phyloP scores from a whole-genome alignment of 2,329 filamentous ascomycete genomes.

The Phialophora macrospora region DNA sequence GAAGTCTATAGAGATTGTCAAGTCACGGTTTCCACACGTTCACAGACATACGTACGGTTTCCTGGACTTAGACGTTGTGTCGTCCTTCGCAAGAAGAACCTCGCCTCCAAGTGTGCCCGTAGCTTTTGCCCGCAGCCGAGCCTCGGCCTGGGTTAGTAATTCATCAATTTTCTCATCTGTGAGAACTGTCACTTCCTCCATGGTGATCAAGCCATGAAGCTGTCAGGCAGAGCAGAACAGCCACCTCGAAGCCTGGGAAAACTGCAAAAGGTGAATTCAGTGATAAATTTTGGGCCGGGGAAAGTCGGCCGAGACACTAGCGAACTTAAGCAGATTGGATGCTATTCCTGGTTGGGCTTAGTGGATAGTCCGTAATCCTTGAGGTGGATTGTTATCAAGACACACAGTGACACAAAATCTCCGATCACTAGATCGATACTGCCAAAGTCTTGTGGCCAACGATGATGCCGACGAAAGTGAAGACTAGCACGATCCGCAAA shows the following conservation, averaged over 20 bases:
- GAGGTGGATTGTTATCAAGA: too few relatives aligned
- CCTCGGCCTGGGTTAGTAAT: constrained; percentile 67
- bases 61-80: constrained; percentile 15
- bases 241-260: background rate
- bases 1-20: constrained; percentile 28
- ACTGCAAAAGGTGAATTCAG: background rate
- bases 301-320: background rate
- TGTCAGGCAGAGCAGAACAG: background rate
- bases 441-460: too few relatives aligned
- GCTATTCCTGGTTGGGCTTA: background rate
- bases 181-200: constrained; percentile 29
- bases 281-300: background rate
- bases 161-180: constrained; percentile 66
- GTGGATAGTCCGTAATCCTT: too few relatives aligned
- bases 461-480: too few relatives aligned
- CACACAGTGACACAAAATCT: too few relatives aligned
- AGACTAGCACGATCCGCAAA: too few relatives aligned
- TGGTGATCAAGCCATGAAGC: background rate
- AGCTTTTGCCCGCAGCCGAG: constrained; percentile 53
- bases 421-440: too few relatives aligned
- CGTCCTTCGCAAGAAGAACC: constrained; percentile 25
- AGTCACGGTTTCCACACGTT: constrained; percentile 34
- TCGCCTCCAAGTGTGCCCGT: constrained; percentile 34
- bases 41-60: constrained; percentile 32
- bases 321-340: background rate